Base-by-base conservation (phyloP, 306 rosid species). In the Cucurbita maxima region DNA sequence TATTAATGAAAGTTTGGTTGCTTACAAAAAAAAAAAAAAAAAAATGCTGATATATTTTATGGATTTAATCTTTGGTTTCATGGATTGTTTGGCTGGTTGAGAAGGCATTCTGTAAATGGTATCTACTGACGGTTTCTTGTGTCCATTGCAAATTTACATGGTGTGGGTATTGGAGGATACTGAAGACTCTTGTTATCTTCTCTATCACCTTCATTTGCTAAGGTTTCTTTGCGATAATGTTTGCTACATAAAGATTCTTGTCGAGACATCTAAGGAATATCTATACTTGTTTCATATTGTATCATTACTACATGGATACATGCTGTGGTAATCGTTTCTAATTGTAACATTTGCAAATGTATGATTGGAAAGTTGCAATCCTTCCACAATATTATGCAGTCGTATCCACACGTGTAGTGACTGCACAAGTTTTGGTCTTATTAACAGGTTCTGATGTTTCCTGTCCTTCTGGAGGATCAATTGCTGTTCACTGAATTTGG, bases 371-470 rank as follows among this genome's bases (percentile, higher is more conserved):
- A 66, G 18, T 20, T 44, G 53, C 8, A 12, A 66, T 20, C 54
- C 20, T 64, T 62, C 70, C 53, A 66, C 72, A 18, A 19, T 66
- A 44, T 44, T 6, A 66, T 20, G 54, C 11, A 64, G 53, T 11
- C 44, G 54, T 66, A 7, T 44, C 34, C 37, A 1, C 52, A 19
- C 1, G 1, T 43, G 54, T 20, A 44, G 11, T 68, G 37, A 70
- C 34, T 72, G 50, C 66, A 71, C 54, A 58, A 16, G 57, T 44
- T 70, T 62, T 76, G 55, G 34, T 15, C 75, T 82, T 71, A 67
- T 78, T 78, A 3, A 70, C 86, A 93, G 98, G 94, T 88, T 64
- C 81, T 94, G 80, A 90, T 90, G 97, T 90, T 82, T 82, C 98
- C 98, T 70, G 60, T 76, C 78, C 88, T 94, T 48, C 76, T 94